phyloP scores from a whole-genome alignment of 1,284 basidiomycete species.

The Cryptococcus hybrid region DNA sequence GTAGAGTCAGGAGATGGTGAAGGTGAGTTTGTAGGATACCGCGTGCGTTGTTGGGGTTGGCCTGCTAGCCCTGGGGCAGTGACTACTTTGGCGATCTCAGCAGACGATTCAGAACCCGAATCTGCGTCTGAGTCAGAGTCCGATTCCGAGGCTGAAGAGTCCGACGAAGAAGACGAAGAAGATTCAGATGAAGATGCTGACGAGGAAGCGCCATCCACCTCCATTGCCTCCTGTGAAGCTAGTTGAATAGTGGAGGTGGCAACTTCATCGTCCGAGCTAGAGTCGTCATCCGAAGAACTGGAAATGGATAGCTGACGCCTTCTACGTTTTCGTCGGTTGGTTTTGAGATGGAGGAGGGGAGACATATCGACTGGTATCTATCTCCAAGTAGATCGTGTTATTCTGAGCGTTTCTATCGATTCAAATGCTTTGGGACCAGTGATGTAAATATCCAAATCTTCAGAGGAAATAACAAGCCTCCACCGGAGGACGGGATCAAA shows the following conservation, averaged over 20 bases:
- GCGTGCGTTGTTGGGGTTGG: constrained; percentile 9
- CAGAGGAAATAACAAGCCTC: background rate
- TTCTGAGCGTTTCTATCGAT: background rate
- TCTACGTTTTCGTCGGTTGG: constrained; percentile 28
- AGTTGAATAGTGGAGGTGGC: constrained; percentile 1
- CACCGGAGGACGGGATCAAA: constrained; percentile 1
- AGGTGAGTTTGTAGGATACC: constrained; percentile 29
- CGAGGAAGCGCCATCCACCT: constrained; percentile 20
- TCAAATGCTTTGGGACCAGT: background rate
- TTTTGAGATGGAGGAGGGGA: constrained; percentile 6
- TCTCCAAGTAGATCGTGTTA: background rate
- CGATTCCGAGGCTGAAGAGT: constrained; percentile 16
- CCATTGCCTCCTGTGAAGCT: constrained; percentile 12
- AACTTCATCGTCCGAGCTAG: constrained; percentile 20
- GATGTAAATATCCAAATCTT: background rate
- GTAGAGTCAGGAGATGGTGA: constrained; percentile 27
- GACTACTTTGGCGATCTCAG: background rate
- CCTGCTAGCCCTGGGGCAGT: constrained; percentile 3
- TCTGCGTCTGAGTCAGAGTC: constrained; percentile 32
- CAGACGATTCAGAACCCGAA: constrained; percentile 15
- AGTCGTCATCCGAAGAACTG: constrained; percentile 23
- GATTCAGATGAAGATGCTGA: constrained; percentile 15
- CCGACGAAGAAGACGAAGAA: constrained; percentile 20
- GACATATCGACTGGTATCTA: constrained; percentile 1
- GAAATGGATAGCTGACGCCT: constrained; percentile 35